A percentile compares a stretch with the other conserved stretches of the same genome.
phyloP scores from a whole-genome alignment of 148 eudicot species.

The Oxyria digyna region DNA sequence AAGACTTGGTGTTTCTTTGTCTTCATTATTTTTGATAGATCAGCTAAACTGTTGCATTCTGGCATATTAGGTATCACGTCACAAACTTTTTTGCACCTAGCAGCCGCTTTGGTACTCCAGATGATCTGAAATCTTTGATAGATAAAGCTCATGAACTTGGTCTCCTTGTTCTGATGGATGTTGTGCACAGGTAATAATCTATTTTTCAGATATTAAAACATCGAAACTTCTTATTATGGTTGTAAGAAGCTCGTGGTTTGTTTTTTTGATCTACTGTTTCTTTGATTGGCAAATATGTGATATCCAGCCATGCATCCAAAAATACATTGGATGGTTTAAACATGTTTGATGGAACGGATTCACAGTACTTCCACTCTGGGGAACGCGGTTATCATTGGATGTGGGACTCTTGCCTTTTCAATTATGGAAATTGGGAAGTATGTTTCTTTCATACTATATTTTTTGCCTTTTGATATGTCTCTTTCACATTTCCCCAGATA shows the following conservation, averaged over 20 bases:
- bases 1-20: background rate
- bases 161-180: constrained; percentile 89
- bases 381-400: constrained; percentile 94
- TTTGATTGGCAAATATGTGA: constrained; percentile 10
- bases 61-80: constrained; percentile 64
- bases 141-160: constrained; percentile 98
- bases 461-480: too few relatives aligned
- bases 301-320: constrained; percentile 79
- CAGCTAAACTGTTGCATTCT: background rate
- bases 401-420: constrained; percentile 99
- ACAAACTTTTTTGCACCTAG: constrained; percentile 98
- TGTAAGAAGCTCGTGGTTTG: background rate
- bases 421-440: constrained; percentile 95
- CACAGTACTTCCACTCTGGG: constrained; percentile 97
- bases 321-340: constrained; percentile 85
- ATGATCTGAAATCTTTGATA: constrained; percentile 90
- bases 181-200: constrained; percentile 75
- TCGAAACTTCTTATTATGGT: background rate
- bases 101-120: constrained; percentile 99
- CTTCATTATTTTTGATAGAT: constrained; percentile 3
- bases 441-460: constrained; percentile 10
- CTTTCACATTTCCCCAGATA: background rate
- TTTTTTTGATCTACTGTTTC: background rate
- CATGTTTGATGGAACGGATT: constrained; percentile 94
- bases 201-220: background rate